Evolutionary conservation across 1,139 yeast genomes (phyloP).

Genomic region (Yamadazyma friedrichii): DNA sequence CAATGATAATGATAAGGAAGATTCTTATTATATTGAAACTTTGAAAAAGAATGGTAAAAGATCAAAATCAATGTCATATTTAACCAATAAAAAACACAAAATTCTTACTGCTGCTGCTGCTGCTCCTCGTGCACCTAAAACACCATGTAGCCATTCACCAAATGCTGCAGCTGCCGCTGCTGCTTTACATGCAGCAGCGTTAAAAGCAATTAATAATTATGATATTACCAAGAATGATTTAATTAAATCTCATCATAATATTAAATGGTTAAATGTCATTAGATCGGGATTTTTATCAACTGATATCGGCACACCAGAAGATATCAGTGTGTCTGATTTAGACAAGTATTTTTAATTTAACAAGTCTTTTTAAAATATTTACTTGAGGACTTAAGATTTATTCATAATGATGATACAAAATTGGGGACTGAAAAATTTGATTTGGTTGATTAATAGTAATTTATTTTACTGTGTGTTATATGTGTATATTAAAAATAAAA

Average conservation of each 20-base stretch:
- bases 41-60: slow-evolving; percentile 50
- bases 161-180: slow-evolving; percentile 73
- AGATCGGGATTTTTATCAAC: slow-evolving; percentile 72
- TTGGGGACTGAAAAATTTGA: neutral
- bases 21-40: slow-evolving; percentile 20
- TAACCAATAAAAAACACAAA: slow-evolving; percentile 50
- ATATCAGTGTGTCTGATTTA: slow-evolving; percentile 67
- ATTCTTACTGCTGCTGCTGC: slow-evolving; percentile 77
- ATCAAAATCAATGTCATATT: slow-evolving; percentile 62
- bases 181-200: slow-evolving; percentile 70
- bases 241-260: slow-evolving; percentile 24
- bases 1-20: slow-evolving; percentile 26
- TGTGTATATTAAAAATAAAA: slow-evolving; percentile 8
- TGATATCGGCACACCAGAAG: slow-evolving; percentile 78
- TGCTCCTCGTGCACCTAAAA: slow-evolving; percentile 72
- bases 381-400: neutral
- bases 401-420: neutral
- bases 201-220: slow-evolving; percentile 41
- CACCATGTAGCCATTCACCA: slow-evolving; percentile 55
- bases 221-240: slow-evolving; percentile 9
- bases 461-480: slow-evolving; percentile 7
- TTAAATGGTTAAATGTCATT: slow-evolving; percentile 68
- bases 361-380: neutral
- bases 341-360: slow-evolving; percentile 39
- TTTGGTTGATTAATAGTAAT: slow-evolving; percentile 1